These are phyloP conservation scores for Tuber aestivum DNA, from an alignment of 495 filamentous ascomycete genomes.

Conservation along the genomic window DNA sequence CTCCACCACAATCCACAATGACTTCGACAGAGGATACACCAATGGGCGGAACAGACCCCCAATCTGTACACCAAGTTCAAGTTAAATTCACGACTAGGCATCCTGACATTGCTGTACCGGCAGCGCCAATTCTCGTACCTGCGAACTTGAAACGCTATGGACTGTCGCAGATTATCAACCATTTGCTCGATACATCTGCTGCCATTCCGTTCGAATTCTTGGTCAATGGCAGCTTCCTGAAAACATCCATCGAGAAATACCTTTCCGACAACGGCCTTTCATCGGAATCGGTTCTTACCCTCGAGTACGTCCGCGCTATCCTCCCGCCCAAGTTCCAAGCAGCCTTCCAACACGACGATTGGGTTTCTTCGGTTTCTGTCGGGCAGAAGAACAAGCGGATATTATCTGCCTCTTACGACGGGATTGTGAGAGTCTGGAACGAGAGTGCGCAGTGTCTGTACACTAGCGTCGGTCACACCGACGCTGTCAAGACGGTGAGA, in stretches of 20 bases:
- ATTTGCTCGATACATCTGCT: constrained; percentile 67
- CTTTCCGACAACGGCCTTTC: constrained; percentile 78
- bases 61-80: constrained; percentile 44
- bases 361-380: constrained; percentile 89
- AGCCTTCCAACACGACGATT: constrained; percentile 92
- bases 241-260: constrained; percentile 82
- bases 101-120: constrained; percentile 52
- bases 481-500: constrained; percentile 70
- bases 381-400: constrained; percentile 56
- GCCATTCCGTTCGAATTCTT: constrained; percentile 95
- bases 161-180: constrained; percentile 88
- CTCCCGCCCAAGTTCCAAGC: constrained; percentile 80
- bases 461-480: constrained; percentile 69
- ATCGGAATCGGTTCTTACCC: constrained; percentile 72
- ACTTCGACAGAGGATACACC: background rate
- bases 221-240: constrained; percentile 82
- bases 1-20: background rate
- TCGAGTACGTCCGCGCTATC: constrained; percentile 88
- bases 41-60: background rate
- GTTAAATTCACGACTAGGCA: constrained; percentile 57
- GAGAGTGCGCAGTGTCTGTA: constrained; percentile 71
- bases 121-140: constrained; percentile 22
- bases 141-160: constrained; percentile 68
- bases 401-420: constrained; percentile 85
- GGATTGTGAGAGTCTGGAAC: constrained; percentile 80